phyloP scores from a whole-genome alignment of 1,284 basidiomycete genomes.

The Ustilago cynodontis region DNA sequence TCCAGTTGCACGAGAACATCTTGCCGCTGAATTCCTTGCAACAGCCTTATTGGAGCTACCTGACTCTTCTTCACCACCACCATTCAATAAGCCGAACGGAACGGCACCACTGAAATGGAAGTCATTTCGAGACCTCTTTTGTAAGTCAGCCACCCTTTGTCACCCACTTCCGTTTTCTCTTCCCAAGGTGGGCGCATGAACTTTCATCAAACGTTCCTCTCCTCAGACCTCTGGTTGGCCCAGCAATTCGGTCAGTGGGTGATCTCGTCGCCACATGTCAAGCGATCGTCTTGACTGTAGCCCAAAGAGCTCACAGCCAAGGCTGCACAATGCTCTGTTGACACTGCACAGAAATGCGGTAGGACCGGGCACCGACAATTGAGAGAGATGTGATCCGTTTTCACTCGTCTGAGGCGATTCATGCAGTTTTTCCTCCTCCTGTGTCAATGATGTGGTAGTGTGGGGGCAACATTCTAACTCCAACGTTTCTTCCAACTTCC shows the following conservation, averaged over 20 bases:
- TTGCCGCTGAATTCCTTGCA: not conserved
- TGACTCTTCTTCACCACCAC: conserved; percentile 1
- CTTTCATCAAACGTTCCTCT: not conserved
- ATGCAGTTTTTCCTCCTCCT: not conserved
- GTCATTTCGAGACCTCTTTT: conserved; percentile 27
- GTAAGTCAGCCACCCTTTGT: conserved; percentile 24
- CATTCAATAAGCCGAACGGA: conserved; percentile 2
- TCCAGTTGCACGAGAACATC: not conserved
- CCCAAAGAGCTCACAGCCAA: not conserved
- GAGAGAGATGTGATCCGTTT: no score
- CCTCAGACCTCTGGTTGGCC: conserved; percentile 12
- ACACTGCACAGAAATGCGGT: not conserved
- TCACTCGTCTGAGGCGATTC: no score
- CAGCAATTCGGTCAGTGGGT: conserved; percentile 44
- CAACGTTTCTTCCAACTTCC: no score
- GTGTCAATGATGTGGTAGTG: not conserved
- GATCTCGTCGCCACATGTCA: not conserved
- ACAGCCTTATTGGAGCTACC: not conserved
- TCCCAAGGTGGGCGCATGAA: conserved; percentile 16
- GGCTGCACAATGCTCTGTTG: not conserved
- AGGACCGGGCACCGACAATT: not conserved
- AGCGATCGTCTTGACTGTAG: not conserved
- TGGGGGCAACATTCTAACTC: conserved; percentile 1
- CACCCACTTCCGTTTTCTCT: conserved; percentile 12
- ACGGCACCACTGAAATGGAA: conserved; percentile 34